These are phyloP conservation scores for Phytophthora foliorum DNA, from an alignment of 352 stramenopile genomes.

Conservation along the genomic window DNA sequence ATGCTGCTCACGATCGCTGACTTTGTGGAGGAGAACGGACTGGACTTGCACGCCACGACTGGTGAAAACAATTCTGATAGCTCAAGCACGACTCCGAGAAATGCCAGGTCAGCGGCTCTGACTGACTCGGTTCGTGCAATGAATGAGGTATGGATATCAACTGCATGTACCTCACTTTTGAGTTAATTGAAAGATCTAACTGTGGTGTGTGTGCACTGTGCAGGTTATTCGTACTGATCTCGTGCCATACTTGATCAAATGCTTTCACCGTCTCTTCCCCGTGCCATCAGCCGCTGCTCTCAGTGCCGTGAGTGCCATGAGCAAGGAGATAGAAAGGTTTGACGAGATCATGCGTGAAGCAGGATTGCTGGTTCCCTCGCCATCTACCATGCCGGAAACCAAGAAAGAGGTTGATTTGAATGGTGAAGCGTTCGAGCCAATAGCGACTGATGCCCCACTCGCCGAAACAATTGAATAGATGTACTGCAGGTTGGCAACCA, in stretches of 20 bases:
- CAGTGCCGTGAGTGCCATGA: constrained; percentile 24
- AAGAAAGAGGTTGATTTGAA: constrained; percentile 42
- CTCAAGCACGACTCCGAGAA: constrained; percentile 12
- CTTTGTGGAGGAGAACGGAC: constrained; percentile 66
- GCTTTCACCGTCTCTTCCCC: constrained; percentile 78
- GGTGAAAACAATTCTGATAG: constrained; percentile 19
- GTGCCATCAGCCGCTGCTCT: constrained; percentile 34
- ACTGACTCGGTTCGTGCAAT: constrained; percentile 62
- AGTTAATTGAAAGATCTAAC: constrained; percentile 6
- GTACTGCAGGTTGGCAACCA: neutral
- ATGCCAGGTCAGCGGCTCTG: constrained; percentile 39
- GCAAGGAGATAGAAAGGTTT: constrained; percentile 48
- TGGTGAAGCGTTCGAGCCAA: constrained; percentile 16
- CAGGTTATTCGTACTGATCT: constrained; percentile 69
- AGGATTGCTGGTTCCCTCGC: constrained; percentile 26
- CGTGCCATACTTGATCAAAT: constrained; percentile 76
- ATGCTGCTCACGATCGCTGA: constrained; percentile 63
- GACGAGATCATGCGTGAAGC: constrained; percentile 61
- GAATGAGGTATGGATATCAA: constrained; percentile 51
- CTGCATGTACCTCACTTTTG: neutral
- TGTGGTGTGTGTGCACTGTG: neutral
- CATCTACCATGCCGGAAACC: constrained; percentile 8
- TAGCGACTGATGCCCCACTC: neutral
- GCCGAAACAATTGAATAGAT: constrained; percentile 19
- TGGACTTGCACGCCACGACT: constrained; percentile 35